phyloP scores from a whole-genome alignment of 2,329 filamentous ascomycete species.

The Stachybotrys chartarum region DNA sequence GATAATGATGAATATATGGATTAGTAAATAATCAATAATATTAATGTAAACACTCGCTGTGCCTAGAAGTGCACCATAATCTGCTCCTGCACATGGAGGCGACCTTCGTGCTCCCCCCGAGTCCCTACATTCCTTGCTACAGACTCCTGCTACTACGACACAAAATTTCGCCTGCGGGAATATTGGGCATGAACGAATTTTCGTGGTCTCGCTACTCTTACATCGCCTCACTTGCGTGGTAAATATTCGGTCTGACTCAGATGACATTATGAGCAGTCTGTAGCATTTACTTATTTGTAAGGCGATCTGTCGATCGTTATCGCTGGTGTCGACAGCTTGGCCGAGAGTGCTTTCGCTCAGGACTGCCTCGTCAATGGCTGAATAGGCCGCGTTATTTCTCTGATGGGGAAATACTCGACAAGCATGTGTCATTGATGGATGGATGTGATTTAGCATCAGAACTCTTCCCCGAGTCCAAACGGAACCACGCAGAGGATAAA shows the following conservation, averaged over 20 bases:
- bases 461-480: conserved; percentile 45
- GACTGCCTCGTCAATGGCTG: conserved; percentile 40
- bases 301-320: conserved; percentile 51
- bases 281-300: neutral
- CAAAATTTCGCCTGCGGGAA: too few species aligned
- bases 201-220: too few species aligned
- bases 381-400: conserved; percentile 43
- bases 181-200: too few species aligned
- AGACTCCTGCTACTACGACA: too few species aligned
- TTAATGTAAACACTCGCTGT: neutral
- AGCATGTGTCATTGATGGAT: conserved; percentile 32
- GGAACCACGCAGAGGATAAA: conserved; percentile 24
- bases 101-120: too few species aligned
- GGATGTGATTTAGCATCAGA: conserved; percentile 39
- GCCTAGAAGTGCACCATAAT: too few species aligned
- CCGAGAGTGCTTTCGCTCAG: conserved; percentile 45
- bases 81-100: too few species aligned
- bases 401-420: conserved; percentile 40
- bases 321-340: conserved; percentile 50
- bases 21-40: neutral
- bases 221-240: too few species aligned
- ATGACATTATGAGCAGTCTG: neutral
- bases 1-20: neutral
- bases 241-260: too few species aligned
- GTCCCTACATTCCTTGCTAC: too few species aligned